Conservation (phyloP, 73 alveolate species). For the Uronychia binucleata region DNA sequence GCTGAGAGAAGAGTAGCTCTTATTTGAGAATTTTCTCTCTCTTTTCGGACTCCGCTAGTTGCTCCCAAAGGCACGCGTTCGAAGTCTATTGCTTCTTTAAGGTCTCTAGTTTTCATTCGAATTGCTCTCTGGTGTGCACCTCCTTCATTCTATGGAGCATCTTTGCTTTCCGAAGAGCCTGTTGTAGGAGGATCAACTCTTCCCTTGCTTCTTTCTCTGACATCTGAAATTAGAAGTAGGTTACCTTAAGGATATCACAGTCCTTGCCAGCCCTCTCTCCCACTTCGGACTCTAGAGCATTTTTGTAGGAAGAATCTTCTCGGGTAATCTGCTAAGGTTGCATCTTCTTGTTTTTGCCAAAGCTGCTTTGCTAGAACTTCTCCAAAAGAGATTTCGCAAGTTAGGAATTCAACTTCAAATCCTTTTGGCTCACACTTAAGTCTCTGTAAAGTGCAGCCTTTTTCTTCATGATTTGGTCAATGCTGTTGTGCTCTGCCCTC, state of each 20-base stretch:
- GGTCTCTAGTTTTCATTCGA: slow-evolving; percentile 82
- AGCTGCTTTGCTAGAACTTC: no score
- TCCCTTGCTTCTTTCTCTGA: slow-evolving; percentile 48
- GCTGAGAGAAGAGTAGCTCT: slow-evolving; percentile 87
- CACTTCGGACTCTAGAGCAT: no score
- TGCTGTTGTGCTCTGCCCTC: slow-evolving; percentile 66
- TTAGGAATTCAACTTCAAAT: no score
- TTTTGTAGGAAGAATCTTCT: no score
- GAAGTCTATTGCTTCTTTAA: slow-evolving; percentile 85
- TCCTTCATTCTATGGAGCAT: slow-evolving; percentile 47
- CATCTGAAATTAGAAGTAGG: no score
- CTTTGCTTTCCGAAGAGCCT: slow-evolving; percentile 36
- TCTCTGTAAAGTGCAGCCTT: slow-evolving; percentile 58
- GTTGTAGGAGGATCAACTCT: slow-evolving; percentile 17
- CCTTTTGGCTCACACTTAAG: not conserved
- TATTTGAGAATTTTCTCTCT: slow-evolving; percentile 87
- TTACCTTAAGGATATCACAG: no score
- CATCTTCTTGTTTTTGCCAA: no score
- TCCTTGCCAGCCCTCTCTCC: no score
- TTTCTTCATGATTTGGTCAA: slow-evolving; percentile 52
- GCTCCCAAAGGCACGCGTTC: slow-evolving; percentile 91
- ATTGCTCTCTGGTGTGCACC: slow-evolving; percentile 52
- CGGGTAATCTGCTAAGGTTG: no score
- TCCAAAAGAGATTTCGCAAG: no score
- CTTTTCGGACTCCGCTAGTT: slow-evolving; percentile 91